phyloP scores from a whole-genome alignment of 805 yeast genomes.

The Saccharomycopsis lassenensis region DNA sequence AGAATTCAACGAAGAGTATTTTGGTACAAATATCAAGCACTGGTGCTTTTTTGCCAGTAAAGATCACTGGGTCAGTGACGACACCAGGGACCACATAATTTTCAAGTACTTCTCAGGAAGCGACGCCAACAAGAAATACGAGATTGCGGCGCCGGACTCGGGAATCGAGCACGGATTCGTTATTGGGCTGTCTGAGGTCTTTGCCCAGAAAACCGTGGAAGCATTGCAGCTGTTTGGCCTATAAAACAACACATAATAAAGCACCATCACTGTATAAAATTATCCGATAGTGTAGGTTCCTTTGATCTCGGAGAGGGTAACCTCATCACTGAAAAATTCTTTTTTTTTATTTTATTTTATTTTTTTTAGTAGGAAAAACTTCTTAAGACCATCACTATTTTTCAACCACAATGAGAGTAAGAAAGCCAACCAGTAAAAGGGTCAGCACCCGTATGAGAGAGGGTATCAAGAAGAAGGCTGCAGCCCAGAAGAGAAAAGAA shows the following conservation, averaged over 20 bases:
- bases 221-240: no score
- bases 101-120: constrained; percentile 4
- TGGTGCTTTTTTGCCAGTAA: constrained; percentile 48
- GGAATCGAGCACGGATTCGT: constrained; percentile 19
- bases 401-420: no score
- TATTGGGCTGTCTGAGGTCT: constrained; percentile 10
- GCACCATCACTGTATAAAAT: no score
- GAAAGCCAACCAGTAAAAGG: constrained; percentile 62
- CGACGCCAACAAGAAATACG: constrained; percentile 1
- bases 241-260: no score
- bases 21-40: constrained; percentile 24
- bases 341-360: no score
- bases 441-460: constrained; percentile 87
- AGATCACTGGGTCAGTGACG: constrained; percentile 57
- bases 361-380: no score
- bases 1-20: constrained; percentile 39
- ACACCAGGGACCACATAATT: constrained; percentile 28
- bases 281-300: no score
- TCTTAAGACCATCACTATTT: no score
- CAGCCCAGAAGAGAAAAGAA: constrained; percentile 83
- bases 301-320: no score
- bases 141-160: no score
- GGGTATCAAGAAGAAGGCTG: constrained; percentile 92
- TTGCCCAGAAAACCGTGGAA: constrained; percentile 9
- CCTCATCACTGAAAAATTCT: no score